phyloP scores from a whole-genome alignment of 2,329 filamentous ascomycete genomes.

The Colletotrichum nymphaeae region DNA sequence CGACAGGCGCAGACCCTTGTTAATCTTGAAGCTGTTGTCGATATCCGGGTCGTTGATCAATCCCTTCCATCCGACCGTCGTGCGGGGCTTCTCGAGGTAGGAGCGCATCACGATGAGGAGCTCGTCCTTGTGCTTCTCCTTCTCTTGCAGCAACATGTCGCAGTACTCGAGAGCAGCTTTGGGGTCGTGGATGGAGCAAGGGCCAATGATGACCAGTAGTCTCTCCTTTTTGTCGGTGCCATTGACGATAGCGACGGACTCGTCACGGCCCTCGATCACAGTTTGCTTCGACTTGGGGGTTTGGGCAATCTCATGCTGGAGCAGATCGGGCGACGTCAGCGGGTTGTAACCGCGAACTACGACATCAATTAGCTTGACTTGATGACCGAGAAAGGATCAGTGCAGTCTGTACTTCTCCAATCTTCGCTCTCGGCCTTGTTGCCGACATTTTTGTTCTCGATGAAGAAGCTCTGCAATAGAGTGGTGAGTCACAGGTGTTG shows the following conservation, averaged over 20 bases:
- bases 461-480: conserved; percentile 70
- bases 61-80: conserved; percentile 98
- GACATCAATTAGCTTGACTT: conserved; percentile 39
- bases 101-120: conserved; percentile 96
- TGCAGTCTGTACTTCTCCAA: conserved; percentile 76
- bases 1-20: conserved; percentile 90
- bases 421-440: conserved; percentile 81
- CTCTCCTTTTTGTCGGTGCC: conserved; percentile 71
- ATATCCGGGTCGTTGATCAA: conserved; percentile 99
- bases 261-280: conserved; percentile 70
- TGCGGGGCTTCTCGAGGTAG: conserved; percentile 98
- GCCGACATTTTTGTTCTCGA: conserved; percentile 82
- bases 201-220: conserved; percentile 83
- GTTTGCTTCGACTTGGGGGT: conserved; percentile 68
- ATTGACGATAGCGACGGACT: conserved; percentile 77
- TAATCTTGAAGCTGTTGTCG: conserved; percentile 98
- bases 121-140: conserved; percentile 89
- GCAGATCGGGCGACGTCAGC: conserved; percentile 90
- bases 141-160: conserved; percentile 81
- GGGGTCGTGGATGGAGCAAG: conserved; percentile 98
- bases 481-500: conserved; percentile 40
- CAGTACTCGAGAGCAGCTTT: conserved; percentile 92
- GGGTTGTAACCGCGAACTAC: conserved; percentile 91
- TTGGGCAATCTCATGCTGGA: conserved; percentile 89
- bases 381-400: not conserved